Base-by-base conservation (phyloP, 306 rosid genomes). In the Hylodesmum podocarpum region DNA sequence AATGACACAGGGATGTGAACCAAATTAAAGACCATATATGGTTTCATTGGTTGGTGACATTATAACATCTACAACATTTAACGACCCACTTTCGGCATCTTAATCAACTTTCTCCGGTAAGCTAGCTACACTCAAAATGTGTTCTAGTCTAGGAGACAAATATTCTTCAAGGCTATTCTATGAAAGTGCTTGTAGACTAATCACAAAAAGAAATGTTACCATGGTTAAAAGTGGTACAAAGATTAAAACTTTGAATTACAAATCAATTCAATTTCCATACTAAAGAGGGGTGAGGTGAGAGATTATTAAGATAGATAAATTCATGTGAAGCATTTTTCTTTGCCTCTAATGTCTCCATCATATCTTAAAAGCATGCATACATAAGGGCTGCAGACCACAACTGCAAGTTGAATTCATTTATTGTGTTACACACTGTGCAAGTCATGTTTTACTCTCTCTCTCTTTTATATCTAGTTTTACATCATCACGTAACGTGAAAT, bases 71-170 rank as follows among this genome's bases (percentile, higher is more conserved):
- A 43, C 43, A 21, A n/a, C 51, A 54, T 58, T 59, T 73, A 27
- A 31, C 58, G 19, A 29, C 47, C 29, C n/a, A 3, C 59, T 74
- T 74, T 46, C 51, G 15, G 22, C 75, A 53, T 39, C 21, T 25
- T 65, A 19, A 66, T 11, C 69, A 21, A 57, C 61, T 29, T 69
- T 57, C 62, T 77, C 46, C 27, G 8, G 0, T 37, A 53, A 55
- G 21, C 4, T 33, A 8, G 70, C 36, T 53, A 5, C 39, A 53
- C 27, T 72, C 8, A 62, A 63, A 18, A 64, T 19, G 29, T 63
- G 70, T 36, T 37, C 10, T 36, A 34, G 28, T 62, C n/a, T 37
- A 37, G 70, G 70, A 64, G 70, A 64, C 70, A 64, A 64, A 64
- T 64, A 64, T 64, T 74, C 24, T 74, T 59, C 3, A 24, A 11